phyloP scores from a whole-genome alignment of 2,329 filamentous ascomycete genomes.

The Exophiala spinifera region DNA sequence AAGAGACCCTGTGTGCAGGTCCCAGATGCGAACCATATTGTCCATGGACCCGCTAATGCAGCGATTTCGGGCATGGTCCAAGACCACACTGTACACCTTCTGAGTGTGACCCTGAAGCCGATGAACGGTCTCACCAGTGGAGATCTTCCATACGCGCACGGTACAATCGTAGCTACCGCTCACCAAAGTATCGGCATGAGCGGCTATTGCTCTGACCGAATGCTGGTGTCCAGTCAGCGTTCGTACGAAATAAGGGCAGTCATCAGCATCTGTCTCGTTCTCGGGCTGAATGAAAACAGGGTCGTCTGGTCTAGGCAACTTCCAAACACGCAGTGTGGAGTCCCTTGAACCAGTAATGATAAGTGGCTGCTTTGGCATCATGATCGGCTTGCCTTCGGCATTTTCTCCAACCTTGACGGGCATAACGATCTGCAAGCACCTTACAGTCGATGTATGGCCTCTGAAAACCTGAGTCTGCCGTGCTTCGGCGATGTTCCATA shows the following conservation, averaged over 20 bases:
- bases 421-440: slow-evolving; percentile 91
- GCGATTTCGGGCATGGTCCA: slow-evolving; percentile 85
- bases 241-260: slow-evolving; percentile 93
- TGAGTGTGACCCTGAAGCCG: slow-evolving; percentile 80
- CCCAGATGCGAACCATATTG: slow-evolving; percentile 97
- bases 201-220: slow-evolving; percentile 93
- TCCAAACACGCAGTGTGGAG: slow-evolving; percentile 91
- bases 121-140: slow-evolving; percentile 83
- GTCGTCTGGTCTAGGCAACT: slow-evolving; percentile 76
- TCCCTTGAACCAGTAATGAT: slow-evolving; percentile 98
- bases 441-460: slow-evolving; percentile 94
- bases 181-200: slow-evolving; percentile 90
- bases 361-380: slow-evolving; percentile 90
- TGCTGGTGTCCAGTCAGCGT: slow-evolving; percentile 82
- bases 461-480: slow-evolving; percentile 94
- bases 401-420: slow-evolving; percentile 73
- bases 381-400: slow-evolving; percentile 68
- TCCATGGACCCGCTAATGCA: slow-evolving; percentile 99
- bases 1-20: slow-evolving; percentile 77
- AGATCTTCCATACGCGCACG: slow-evolving; percentile 95
- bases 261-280: slow-evolving; percentile 66
- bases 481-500: slow-evolving; percentile 95
- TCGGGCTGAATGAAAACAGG: slow-evolving; percentile 75
- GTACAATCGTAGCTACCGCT: slow-evolving; percentile 96
- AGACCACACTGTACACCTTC: slow-evolving; percentile 95